phyloP scores from a whole-genome alignment of 371 early-diverging fungal species.

The Mycotypha africana region DNA sequence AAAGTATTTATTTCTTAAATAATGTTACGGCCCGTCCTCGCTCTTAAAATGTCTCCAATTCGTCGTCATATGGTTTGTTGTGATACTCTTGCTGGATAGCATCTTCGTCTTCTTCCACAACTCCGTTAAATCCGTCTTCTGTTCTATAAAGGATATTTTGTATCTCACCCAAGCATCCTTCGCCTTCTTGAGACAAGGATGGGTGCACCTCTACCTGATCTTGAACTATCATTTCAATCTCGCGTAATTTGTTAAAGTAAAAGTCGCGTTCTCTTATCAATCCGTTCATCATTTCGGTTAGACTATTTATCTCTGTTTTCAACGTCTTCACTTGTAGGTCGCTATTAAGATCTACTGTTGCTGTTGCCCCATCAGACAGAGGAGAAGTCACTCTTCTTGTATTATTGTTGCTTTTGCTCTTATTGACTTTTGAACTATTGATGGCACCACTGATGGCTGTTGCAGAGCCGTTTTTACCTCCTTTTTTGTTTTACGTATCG shows the following conservation, averaged over 20 bases:
- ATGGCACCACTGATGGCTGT: too few species aligned
- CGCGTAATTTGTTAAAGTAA: constrained; percentile 87
- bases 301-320: too few species aligned
- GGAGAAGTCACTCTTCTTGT: too few species aligned
- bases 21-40: too few species aligned
- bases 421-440: too few species aligned
- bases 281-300: constrained; percentile 78
- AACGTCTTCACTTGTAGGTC: constrained; percentile 73
- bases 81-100: too few species aligned
- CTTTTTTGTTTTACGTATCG: too few species aligned
- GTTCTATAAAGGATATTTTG: constrained; percentile 83
- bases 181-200: constrained; percentile 17
- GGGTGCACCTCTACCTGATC: constrained; percentile 47
- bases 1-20: too few species aligned
- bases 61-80: too few species aligned
- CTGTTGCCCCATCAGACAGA: constrained; percentile 15
- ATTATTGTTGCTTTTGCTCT: too few species aligned
- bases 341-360: constrained; percentile 47
- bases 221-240: constrained; percentile 88
- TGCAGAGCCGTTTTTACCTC: too few species aligned
- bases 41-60: constrained; percentile 52
- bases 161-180: constrained; percentile 61
- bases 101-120: constrained; percentile 34
- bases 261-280: constrained; percentile 93
- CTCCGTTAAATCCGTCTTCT: constrained; percentile 60